phyloP scores from a whole-genome alignment of 345 rosid genomes.

The Orychophragmus violaceus region DNA sequence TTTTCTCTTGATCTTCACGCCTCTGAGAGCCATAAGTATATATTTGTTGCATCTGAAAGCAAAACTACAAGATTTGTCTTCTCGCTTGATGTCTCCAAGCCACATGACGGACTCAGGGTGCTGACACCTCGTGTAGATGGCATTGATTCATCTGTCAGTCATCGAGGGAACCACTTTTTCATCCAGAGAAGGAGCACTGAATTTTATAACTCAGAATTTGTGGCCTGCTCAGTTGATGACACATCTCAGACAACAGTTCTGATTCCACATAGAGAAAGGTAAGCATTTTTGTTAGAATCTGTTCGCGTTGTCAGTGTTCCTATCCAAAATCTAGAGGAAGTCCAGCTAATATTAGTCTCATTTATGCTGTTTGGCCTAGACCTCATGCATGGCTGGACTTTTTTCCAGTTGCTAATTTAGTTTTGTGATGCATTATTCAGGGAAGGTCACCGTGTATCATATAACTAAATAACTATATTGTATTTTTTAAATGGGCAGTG shows the following conservation, averaged over 20 bases:
- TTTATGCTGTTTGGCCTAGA: neutral
- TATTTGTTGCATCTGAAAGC: conserved; percentile 72
- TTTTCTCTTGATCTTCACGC: conserved; percentile 61
- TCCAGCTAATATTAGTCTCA: neutral
- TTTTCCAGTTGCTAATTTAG: neutral
- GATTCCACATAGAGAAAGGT: conserved; percentile 88
- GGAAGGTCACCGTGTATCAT: neutral
- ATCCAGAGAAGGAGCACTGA: conserved; percentile 67
- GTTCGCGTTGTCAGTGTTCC: neutral
- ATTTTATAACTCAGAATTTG: conserved; percentile 72
- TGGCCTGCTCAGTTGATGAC: conserved; percentile 64
- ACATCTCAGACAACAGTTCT: conserved; percentile 52
- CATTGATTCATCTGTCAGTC: conserved; percentile 59
- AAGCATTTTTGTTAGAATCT: neutral
- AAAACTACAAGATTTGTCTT: conserved; percentile 60
- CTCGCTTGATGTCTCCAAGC: conserved; percentile 58
- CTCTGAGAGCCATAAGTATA: conserved; percentile 67
- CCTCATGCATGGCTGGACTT: neutral
- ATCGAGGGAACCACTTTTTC: conserved; percentile 83
- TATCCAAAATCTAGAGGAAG: neutral
- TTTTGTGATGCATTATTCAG: neutral
- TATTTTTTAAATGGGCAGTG: conserved; percentile 37
- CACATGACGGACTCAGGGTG: conserved; percentile 62
- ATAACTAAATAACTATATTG: neutral
- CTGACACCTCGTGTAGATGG: conserved; percentile 74